These are phyloP conservation scores for Aspergillus haitiensis DNA, from an alignment of 495 filamentous ascomycete species.

Conservation along the genomic window DNA sequence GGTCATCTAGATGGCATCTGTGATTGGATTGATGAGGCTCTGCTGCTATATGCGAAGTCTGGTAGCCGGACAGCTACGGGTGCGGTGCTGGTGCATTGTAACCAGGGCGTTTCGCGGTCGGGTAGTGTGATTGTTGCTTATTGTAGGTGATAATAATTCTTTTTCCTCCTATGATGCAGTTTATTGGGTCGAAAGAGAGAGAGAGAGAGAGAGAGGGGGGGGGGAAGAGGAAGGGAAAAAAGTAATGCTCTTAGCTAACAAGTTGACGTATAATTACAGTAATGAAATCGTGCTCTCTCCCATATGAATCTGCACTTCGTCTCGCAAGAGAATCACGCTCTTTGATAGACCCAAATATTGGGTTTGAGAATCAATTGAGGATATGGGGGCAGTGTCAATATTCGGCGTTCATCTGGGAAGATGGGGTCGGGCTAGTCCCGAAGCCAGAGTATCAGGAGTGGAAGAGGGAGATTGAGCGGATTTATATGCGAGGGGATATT, in stretches of 20 bases:
- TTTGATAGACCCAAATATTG: constrained; percentile 13
- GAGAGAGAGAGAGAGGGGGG: too few species aligned
- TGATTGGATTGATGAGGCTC: constrained; percentile 2
- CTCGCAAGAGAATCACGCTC: background rate
- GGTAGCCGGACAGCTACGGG: background rate
- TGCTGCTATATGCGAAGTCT: background rate
- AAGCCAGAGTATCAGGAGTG: constrained; percentile 3
- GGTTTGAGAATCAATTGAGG: constrained; percentile 13
- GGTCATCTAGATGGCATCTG: background rate
- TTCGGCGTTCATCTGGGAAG: background rate
- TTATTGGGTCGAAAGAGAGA: background rate
- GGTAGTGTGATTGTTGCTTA: constrained; percentile 14
- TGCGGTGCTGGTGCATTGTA: constrained; percentile 12
- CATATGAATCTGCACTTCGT: background rate
- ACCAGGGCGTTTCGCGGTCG: constrained; percentile 13
- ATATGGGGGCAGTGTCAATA: constrained; percentile 8
- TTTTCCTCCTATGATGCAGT: background rate
- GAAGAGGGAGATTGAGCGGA: constrained; percentile 1
- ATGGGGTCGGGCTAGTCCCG: background rate
- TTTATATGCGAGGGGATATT: background rate
- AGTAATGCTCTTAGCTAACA: background rate
- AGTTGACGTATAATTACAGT: background rate
- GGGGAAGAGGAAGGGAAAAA: background rate
- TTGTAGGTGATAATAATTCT: background rate
- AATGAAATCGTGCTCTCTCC: background rate